phyloP scores from a whole-genome alignment of 306 rosid genomes.

The Castanea sativa region DNA sequence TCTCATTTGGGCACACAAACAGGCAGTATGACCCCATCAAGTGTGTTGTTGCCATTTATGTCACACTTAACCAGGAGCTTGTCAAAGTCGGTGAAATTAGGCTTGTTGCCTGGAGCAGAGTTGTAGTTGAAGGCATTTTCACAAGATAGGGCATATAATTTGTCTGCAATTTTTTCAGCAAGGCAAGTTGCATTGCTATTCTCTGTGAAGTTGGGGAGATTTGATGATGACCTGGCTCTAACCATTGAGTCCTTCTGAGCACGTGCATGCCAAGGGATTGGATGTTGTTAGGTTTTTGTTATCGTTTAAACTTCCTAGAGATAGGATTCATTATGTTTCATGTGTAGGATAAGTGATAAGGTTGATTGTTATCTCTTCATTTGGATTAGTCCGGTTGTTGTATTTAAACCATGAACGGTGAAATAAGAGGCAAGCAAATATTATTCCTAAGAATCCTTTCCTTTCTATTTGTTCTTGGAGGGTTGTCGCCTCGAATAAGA shows the following conservation, averaged over 20 bases:
- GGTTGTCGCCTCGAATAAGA: too few relatives aligned
- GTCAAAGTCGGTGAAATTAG: background rate
- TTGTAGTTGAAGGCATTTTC: background rate
- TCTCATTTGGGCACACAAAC: background rate
- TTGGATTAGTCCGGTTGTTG: too few relatives aligned
- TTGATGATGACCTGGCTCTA: background rate
- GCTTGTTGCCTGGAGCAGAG: background rate
- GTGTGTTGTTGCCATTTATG: background rate
- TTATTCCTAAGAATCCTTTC: too few relatives aligned
- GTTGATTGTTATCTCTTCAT: too few relatives aligned
- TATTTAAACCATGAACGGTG: too few relatives aligned
- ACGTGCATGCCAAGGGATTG: too few relatives aligned
- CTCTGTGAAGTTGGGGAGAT: background rate
- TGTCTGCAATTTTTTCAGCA: slow-evolving; percentile 3
- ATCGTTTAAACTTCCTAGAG: too few relatives aligned
- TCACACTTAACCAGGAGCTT: background rate
- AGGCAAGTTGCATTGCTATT: slow-evolving; percentile 14
- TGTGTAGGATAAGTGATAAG: too few relatives aligned
- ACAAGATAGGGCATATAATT: background rate
- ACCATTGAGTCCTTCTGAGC: background rate
- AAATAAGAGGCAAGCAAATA: too few relatives aligned
- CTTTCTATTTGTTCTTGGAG: too few relatives aligned
- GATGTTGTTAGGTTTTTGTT: too few relatives aligned
- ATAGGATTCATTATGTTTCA: too few relatives aligned
- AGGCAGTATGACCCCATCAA: background rate